Evolutionary conservation across 75 land plant species (phyloP).

Genomic region (Pinus tabuliformis): DNA sequence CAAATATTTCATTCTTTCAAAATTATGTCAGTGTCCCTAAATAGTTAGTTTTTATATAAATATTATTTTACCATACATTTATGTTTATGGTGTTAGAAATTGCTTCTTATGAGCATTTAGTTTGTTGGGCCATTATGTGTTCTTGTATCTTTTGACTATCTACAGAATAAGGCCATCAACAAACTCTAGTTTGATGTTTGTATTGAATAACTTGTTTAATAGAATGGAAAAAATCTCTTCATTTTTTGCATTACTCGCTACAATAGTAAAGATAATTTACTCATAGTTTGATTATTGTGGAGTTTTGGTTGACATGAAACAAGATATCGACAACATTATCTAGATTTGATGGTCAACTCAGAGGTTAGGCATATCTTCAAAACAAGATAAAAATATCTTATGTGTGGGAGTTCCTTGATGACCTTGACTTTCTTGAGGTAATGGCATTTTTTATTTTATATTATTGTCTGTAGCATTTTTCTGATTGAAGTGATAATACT

Average conservation of each 20-base stretch:
- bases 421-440: conserved; percentile 96
- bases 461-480: neutral
- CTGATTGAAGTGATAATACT: conserved; percentile 17
- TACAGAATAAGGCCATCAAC: no score
- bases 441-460: neutral
- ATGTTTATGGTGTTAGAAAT: no score
- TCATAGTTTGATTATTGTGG: neutral
- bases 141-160: no score
- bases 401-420: conserved; percentile 57
- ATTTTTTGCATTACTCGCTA: neutral
- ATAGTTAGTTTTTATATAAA: neutral
- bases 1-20: conserved; percentile 41
- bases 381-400: conserved; percentile 61
- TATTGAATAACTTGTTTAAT: no score
- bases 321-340: conserved; percentile 81
- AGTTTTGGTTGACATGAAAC: conserved; percentile 67
- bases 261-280: neutral
- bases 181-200: no score
- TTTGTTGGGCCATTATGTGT: no score
- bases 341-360: conserved; percentile 85
- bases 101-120: no score
- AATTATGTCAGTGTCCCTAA: neutral
- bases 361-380: conserved; percentile 79
- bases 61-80: neutral
- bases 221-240: neutral